phyloP scores from a whole-genome alignment of 2,329 filamentous ascomycete genomes.

The Xylariaceae sp. region DNA sequence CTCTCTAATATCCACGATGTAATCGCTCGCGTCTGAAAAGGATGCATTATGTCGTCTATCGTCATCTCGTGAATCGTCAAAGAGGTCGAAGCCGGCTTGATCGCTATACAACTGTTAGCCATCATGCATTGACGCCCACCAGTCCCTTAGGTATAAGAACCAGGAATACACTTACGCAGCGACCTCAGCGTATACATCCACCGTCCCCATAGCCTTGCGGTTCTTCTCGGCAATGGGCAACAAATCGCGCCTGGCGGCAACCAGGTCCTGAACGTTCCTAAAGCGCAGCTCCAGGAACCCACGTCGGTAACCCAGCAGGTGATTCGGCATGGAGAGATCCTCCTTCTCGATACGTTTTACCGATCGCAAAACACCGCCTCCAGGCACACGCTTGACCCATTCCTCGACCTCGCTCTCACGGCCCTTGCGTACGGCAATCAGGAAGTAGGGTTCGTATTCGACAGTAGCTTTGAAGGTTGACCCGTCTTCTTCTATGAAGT shows the following conservation, averaged over 20 bases:
- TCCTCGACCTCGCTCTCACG: constrained; percentile 93
- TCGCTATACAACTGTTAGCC: constrained; percentile 25
- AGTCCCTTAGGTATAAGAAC: background rate
- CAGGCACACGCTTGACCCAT: constrained; percentile 74
- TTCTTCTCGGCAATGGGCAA: constrained; percentile 94
- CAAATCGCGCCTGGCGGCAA: constrained; percentile 78
- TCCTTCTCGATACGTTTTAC: constrained; percentile 81
- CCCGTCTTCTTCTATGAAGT: constrained; percentile 87
- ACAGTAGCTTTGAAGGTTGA: constrained; percentile 92
- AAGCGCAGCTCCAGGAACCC: constrained; percentile 86
- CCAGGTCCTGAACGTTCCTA: constrained; percentile 76
- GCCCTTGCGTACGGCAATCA: constrained; percentile 83
- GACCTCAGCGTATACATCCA: constrained; percentile 98
- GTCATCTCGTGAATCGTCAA: constrained; percentile 79
- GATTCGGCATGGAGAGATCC: constrained; percentile 91
- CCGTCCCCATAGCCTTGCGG: constrained; percentile 89
- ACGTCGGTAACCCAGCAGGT: constrained; percentile 82
- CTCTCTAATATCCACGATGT: constrained; percentile 96
- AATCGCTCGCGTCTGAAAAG: constrained; percentile 88
- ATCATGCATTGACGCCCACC: background rate
- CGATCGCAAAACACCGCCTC: constrained; percentile 75
- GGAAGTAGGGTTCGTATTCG: constrained; percentile 94
- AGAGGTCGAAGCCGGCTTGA: constrained; percentile 68
- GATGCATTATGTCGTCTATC: constrained; percentile 71
- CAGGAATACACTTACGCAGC: constrained; percentile 58